Percentiles rank a stretch among this genome's conserved stretches.
These are phyloP conservation scores for Thermomucor indicae-seudaticae DNA, from an alignment of 371 early-diverging fungal genomes.

Conservation along the genomic window DNA sequence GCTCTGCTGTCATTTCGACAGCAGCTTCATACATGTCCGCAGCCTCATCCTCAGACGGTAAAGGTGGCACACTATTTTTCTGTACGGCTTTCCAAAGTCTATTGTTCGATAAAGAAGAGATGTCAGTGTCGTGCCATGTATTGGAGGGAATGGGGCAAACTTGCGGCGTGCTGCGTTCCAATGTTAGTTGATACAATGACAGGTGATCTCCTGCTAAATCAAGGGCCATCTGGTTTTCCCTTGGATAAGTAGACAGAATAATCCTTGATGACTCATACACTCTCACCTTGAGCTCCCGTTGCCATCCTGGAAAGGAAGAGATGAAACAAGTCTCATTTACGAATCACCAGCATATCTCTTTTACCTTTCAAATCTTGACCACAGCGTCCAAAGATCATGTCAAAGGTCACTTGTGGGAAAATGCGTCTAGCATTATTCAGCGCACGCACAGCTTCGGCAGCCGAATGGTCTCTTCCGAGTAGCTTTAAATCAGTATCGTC, in stretches of 20 bases:
- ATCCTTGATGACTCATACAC: no score
- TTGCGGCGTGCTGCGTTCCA: slow-evolving; percentile 81
- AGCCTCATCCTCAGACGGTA: slow-evolving; percentile 52
- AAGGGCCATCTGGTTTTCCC: no score
- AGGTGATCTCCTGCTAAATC: slow-evolving; percentile 60
- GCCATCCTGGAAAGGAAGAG: no score
- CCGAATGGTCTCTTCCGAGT: slow-evolving; percentile 73
- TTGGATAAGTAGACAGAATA: no score
- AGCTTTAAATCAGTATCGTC: slow-evolving; percentile 45
- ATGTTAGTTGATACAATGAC: slow-evolving; percentile 81
- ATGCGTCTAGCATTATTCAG: slow-evolving; percentile 49
- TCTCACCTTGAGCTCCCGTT: no score
- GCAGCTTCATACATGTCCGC: slow-evolving; percentile 79
- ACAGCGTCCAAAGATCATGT: slow-evolving; percentile 84
- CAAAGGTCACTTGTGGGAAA: slow-evolving; percentile 70
- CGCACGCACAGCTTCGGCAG: slow-evolving; percentile 51
- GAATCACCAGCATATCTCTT: no score
- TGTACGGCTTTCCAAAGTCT: slow-evolving; percentile 55
- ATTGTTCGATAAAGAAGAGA: background rate
- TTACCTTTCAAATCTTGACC: slow-evolving; percentile 55
- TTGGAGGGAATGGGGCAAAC: background rate
- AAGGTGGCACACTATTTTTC: slow-evolving; percentile 23
- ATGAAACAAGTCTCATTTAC: no score
- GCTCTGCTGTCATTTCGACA: slow-evolving; percentile 31
- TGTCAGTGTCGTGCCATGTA: background rate